Base-by-base conservation (phyloP, 2,329 filamentous ascomycete genomes). In the Diaporthe vexans region DNA sequence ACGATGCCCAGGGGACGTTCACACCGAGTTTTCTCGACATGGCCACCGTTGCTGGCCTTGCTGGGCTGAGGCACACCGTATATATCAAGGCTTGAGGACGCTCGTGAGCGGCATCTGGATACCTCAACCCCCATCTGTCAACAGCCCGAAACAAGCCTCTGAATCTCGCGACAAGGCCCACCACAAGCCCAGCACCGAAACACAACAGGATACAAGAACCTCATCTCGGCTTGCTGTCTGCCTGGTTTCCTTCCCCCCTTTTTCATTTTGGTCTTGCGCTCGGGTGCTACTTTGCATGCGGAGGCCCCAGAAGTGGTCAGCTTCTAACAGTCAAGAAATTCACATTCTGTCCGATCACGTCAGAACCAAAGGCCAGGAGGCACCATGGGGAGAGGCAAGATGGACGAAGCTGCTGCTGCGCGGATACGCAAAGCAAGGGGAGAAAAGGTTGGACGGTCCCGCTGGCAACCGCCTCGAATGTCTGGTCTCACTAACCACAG, bases 371-470 rank as follows among this genome's bases (percentile, higher is more conserved):
- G n/a, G 48, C 70, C 48, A 29, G 26, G 46, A 52, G 43, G 21
- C 68, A 63, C 40, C 35, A 84, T 84, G 81, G 81, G 80, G 6
- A 80, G 80, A 61, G 79, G 79, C 35, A 85, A 83, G 75, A 87
- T 87, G 85, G 84, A 86, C 76, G 81, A 84, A 4, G 81, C 82
- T 21, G 83, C 83, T 7, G 85, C 82, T 3, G 82, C 82, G 63
- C 81, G 85, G 69, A 87, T 87, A 75, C 80, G 81, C 43, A 85
- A 81, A 73, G 81, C 85, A 5, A 81, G 83, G 51, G 85, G 85
- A 17, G 81, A 82, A 21, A 83, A 84, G 76, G 85, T 85, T 76
- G 75, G 79, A 76, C 10, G 51, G 61, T 11, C 13, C 37, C 51
- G 56, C 61, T 26, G 24, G 37, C 21, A 65, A 56, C 29, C 43